These are phyloP conservation scores for Phytophthora macrochlamydospora DNA, from an alignment of 352 stramenopile genomes.

Conservation along the genomic window DNA sequence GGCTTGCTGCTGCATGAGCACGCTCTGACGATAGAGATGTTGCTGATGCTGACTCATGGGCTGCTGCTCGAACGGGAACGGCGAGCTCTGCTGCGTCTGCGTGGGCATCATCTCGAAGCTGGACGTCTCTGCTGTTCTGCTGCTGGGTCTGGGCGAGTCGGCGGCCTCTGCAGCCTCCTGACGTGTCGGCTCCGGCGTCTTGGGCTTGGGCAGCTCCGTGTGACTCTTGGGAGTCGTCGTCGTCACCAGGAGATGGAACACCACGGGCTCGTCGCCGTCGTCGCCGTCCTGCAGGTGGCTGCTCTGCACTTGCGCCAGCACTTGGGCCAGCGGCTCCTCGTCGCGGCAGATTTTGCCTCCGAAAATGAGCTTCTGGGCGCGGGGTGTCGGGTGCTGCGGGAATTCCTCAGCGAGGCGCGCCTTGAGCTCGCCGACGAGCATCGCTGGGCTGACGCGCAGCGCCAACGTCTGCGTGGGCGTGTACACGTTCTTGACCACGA, in stretches of 20 bases:
- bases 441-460: constrained; percentile 42
- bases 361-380: constrained; percentile 86
- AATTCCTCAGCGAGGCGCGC: constrained; percentile 54
- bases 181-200: constrained; percentile 12
- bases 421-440: constrained; percentile 68
- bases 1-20: constrained; percentile 82
- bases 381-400: constrained; percentile 43
- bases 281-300: constrained; percentile 31
- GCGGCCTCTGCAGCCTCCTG: constrained; percentile 5
- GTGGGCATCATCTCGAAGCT: constrained; percentile 10
- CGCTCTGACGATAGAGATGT: constrained; percentile 58
- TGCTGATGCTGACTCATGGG: constrained; percentile 44
- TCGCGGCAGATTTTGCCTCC: constrained; percentile 87
- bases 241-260: constrained; percentile 81
- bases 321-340: constrained; percentile 44
- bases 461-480: constrained; percentile 52
- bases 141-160: constrained; percentile 32
- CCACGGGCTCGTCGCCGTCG: constrained; percentile 43
- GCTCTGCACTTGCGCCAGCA: constrained; percentile 52
- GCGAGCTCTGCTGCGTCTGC: constrained; percentile 8
- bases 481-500: constrained; percentile 88
- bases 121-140: constrained; percentile 5
- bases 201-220: constrained; percentile 15
- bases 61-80: constrained; percentile 20
- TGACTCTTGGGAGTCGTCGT: constrained; percentile 22